Evolutionary conservation across 306 rosid species (phyloP), one percentile per base, ranked within the genome.

Genomic region (Luffa acutangula): DNA sequence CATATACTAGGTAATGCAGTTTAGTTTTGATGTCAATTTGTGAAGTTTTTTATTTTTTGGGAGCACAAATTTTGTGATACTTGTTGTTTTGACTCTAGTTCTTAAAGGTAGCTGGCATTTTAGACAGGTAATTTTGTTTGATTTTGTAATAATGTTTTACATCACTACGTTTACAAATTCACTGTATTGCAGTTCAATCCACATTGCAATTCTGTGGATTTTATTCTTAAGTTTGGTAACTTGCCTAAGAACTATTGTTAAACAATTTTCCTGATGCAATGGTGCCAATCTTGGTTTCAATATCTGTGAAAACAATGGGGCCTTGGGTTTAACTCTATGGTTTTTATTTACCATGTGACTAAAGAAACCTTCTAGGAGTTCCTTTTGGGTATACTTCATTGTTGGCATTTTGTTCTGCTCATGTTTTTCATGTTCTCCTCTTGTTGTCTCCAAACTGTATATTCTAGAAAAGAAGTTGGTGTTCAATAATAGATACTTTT

Each of bases 21-120:
- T n/a, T n/a, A n/a, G n/a, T n/a, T n/a, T n/a, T n/a, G n/a, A n/a
- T n/a, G n/a, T n/a, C n/a, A n/a, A n/a, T n/a, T n/a, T n/a, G n/a
- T n/a, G n/a, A n/a, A n/a, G n/a, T n/a, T n/a, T n/a, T n/a, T n/a
- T n/a, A n/a, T n/a, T n/a, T n/a, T n/a, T n/a, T n/a, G n/a, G n/a
- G n/a, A n/a, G n/a, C n/a, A n/a, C n/a, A n/a, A n/a, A n/a, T n/a
- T n/a, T n/a, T n/a, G n/a, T n/a, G n/a, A n/a, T n/a, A n/a, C n/a
- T n/a, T n/a, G n/a, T n/a, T n/a, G n/a, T n/a, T n/a, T n/a, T n/a
- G n/a, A n/a, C n/a, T n/a, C n/a, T n/a, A n/a, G n/a, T n/a, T n/a
- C n/a, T n/a, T n/a, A n/a, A n/a, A n/a, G n/a, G n/a, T n/a, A 48
- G 97, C 3, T 90, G 96, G 96, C 77, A 94, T 80, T 92, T 94